Conservation (phyloP, 805 yeast genomes). For the Saccharomycopsis microspora region DNA sequence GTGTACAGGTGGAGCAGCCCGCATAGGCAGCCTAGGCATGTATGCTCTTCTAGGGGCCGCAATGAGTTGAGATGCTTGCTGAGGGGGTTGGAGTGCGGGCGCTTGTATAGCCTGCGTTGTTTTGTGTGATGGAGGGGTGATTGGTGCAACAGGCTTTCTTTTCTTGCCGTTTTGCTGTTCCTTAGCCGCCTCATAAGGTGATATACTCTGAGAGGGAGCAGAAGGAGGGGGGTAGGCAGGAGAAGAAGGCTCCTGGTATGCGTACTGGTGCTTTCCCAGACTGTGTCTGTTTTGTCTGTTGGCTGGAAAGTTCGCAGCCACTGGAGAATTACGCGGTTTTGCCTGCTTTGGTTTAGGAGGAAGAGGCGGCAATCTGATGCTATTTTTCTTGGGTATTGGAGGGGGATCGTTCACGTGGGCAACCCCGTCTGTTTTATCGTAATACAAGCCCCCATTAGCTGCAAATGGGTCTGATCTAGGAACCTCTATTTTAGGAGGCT, state of each 20-base stretch:
- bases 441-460: too few species aligned
- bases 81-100: constrained; percentile 9
- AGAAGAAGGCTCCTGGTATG: too few species aligned
- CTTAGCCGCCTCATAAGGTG: constrained; percentile 12
- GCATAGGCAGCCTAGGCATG: neutral
- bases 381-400: constrained; percentile 11
- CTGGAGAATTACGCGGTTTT: too few species aligned
- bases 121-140: neutral
- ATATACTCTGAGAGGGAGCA: neutral
- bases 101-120: constrained; percentile 1
- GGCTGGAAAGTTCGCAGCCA: too few species aligned
- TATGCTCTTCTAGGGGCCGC: neutral
- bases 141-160: too few species aligned
- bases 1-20: constrained; percentile 4
- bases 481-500: too few species aligned
- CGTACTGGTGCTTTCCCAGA: too few species aligned
- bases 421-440: too few species aligned
- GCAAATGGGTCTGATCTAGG: too few species aligned
- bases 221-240: constrained; percentile 6
- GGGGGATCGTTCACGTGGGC: constrained; percentile 1
- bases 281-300: too few species aligned
- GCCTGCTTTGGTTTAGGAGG: neutral
- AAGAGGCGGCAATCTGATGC: neutral
- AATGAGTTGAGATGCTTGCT: constrained; percentile 4
- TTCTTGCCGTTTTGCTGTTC: constrained; percentile 1